These are phyloP conservation scores for Nannizzia gypsea DNA, from an alignment of 2,329 filamentous ascomycete species.

Conservation along the genomic window DNA sequence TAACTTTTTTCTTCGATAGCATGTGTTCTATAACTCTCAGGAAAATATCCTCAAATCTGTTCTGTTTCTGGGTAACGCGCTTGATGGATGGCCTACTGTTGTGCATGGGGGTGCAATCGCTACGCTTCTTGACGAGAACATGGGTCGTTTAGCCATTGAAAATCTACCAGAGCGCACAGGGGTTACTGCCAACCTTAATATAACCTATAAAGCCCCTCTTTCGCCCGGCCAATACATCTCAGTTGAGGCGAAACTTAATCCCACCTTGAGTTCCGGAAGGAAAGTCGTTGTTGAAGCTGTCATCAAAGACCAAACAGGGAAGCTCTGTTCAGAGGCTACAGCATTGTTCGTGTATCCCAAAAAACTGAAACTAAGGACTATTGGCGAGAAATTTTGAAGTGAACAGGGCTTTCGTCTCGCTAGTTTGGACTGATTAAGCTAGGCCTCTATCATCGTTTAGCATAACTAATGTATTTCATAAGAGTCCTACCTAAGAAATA, in stretches of 20 bases:
- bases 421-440: not conserved
- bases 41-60: constrained; percentile 50
- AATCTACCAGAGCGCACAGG: constrained; percentile 40
- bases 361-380: constrained; percentile 31
- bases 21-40: constrained; percentile 50
- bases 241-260: constrained; percentile 38
- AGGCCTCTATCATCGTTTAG: too few relatives aligned
- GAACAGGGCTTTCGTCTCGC: not conserved
- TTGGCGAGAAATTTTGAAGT: constrained; percentile 32
- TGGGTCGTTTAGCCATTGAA: constrained; percentile 50
- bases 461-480: too few relatives aligned
- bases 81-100: constrained; percentile 58
- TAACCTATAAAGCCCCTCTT: constrained; percentile 53
- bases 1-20: constrained; percentile 31
- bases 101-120: constrained; percentile 61
- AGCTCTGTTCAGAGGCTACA: constrained; percentile 47
- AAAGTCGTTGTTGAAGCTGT: constrained; percentile 29
- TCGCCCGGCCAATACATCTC: constrained; percentile 52
- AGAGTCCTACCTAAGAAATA: too few relatives aligned
- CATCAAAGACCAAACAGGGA: constrained; percentile 36
- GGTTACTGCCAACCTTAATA: constrained; percentile 45
- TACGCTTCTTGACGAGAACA: constrained; percentile 56
- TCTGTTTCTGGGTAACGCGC: constrained; percentile 54
- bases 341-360: constrained; percentile 50
- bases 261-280: constrained; percentile 27